phyloP scores from a whole-genome alignment of 2,329 filamentous ascomycete species.

The Ophiocordyceps camponoti-floridani region DNA sequence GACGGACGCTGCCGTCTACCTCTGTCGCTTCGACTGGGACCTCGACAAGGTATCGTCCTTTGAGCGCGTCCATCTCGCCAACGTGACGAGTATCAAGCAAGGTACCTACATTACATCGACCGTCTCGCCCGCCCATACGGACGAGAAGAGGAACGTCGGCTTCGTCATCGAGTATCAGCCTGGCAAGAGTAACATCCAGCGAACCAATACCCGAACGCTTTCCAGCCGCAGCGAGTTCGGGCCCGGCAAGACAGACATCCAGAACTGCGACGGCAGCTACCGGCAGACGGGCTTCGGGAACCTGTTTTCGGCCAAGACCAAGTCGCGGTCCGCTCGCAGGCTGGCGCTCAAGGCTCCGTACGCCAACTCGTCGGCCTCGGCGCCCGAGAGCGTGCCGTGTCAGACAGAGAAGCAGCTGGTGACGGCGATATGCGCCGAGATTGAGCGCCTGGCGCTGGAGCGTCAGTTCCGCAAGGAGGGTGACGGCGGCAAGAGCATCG shows the following conservation, averaged over 20 bases:
- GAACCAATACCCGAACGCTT: slow-evolving; percentile 75
- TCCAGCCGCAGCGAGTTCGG: slow-evolving; percentile 27
- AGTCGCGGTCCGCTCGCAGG: slow-evolving; percentile 17
- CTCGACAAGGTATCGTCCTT: slow-evolving; percentile 89
- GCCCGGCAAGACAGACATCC: slow-evolving; percentile 7
- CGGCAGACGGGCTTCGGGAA: slow-evolving; percentile 19
- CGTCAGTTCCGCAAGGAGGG: slow-evolving; percentile 22
- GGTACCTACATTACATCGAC: slow-evolving; percentile 88
- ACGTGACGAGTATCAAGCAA: slow-evolving; percentile 53
- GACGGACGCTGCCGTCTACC: slow-evolving; percentile 71
- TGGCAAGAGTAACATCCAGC: slow-evolving; percentile 49
- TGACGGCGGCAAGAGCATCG: slow-evolving; percentile 25
- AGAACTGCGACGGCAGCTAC: slow-evolving; percentile 6
- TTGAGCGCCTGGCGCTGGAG: slow-evolving; percentile 46
- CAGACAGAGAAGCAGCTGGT: slow-evolving; percentile 38
- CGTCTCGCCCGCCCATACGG: slow-evolving; percentile 56
- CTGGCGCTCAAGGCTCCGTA: slow-evolving; percentile 40
- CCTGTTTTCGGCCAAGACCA: slow-evolving; percentile 21
- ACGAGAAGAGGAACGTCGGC: slow-evolving; percentile 68
- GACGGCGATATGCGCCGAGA: slow-evolving; percentile 54
- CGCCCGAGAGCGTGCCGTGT: slow-evolving; percentile 26
- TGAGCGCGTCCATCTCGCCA: slow-evolving; percentile 63
- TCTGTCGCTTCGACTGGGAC: slow-evolving; percentile 86
- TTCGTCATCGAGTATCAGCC: slow-evolving; percentile 64
- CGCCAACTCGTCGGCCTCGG: slow-evolving; percentile 32